Evolutionary conservation across 225 moss, liverwort and hornwort genomes (phyloP).

Genomic region (Straminergon stramineum): DNA sequence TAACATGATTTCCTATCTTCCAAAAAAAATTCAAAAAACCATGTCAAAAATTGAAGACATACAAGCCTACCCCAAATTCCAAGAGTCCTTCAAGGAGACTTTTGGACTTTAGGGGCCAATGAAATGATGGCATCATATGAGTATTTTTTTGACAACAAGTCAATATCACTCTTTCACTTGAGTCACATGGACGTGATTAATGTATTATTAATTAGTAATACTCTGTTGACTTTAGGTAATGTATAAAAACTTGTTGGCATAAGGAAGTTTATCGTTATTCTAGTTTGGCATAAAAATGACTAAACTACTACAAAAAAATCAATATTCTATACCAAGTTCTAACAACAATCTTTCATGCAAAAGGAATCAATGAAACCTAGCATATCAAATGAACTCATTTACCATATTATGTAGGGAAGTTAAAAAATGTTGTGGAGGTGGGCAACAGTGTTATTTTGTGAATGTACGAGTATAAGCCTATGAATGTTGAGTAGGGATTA

Average conservation of each 20-base stretch:
- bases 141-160: neutral
- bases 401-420: rapidly evolving
- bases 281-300: rapidly evolving
- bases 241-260: neutral
- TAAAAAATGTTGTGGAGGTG: neutral
- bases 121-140: neutral
- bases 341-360: neutral
- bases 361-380: neutral
- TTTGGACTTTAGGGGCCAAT: too few species aligned
- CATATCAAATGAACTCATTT: neutral
- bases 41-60: too few species aligned
- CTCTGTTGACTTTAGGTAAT: neutral
- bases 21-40: too few species aligned
- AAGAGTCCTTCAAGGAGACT: too few species aligned
- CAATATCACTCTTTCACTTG: neutral
- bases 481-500: too few species aligned
- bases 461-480: too few species aligned
- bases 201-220: neutral
- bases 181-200: neutral
- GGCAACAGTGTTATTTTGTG: too few species aligned
- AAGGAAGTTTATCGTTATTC: rapidly evolving
- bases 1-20: too few species aligned
- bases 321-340: neutral
- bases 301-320: neutral
- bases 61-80: too few species aligned